Conservation (phyloP, 768 basidiomycete genomes). For the Termitomyces bulborhizus region DNA sequence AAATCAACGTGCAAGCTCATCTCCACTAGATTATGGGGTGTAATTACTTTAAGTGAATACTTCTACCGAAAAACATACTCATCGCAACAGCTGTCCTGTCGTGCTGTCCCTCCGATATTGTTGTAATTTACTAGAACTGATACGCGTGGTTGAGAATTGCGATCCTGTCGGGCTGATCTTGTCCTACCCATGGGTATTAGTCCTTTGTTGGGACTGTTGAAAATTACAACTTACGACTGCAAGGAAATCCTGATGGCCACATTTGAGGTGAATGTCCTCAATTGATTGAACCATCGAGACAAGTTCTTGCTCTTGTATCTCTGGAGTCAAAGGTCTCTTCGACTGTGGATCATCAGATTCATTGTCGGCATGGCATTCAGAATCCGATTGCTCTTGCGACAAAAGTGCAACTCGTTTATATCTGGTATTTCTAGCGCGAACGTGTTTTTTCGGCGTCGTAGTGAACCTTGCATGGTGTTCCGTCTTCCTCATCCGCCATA, state of each 20-base stretch:
- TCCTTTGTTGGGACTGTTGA: background rate
- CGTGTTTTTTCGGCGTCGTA: background rate
- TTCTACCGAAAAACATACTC: background rate
- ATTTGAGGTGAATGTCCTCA: background rate
- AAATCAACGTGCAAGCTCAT: background rate
- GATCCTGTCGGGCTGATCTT: background rate
- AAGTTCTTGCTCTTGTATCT: background rate
- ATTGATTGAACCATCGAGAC: background rate
- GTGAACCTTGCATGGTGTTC: background rate
- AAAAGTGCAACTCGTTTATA: background rate
- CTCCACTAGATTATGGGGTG: background rate
- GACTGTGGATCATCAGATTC: background rate
- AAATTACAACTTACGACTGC: background rate
- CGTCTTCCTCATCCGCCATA: constrained; percentile 1
- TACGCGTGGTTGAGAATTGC: background rate
- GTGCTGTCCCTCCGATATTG: background rate
- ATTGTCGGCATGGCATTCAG: background rate
- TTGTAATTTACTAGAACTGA: background rate
- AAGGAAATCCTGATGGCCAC: no score
- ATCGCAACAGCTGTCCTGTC: background rate
- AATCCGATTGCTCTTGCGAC: background rate
- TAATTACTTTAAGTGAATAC: background rate
- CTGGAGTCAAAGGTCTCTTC: background rate
- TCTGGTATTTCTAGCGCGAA: background rate
- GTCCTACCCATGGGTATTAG: background rate